Evolutionary conservation across 441 rosid species (phyloP).

Genomic region (Isatis lusitanica): DNA sequence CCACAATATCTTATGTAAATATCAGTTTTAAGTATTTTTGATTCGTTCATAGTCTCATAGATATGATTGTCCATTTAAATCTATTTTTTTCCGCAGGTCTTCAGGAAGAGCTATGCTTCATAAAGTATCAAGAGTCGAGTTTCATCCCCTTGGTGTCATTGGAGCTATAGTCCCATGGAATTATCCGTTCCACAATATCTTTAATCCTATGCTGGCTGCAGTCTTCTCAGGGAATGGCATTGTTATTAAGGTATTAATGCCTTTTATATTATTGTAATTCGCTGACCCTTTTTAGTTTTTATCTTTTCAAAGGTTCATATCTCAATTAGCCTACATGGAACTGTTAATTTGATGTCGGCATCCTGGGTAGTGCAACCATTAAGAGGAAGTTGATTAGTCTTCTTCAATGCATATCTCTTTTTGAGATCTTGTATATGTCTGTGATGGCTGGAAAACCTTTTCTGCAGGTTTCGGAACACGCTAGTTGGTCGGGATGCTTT

Average conservation of each 20-base stretch:
- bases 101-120: conserved; percentile 97
- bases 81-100: conserved; percentile 50
- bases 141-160: conserved; percentile 91
- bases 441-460: conserved; percentile 12
- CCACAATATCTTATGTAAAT: not conserved
- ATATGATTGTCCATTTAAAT: not conserved
- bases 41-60: not conserved
- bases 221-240: conserved; percentile 93
- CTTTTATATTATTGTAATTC: conserved; percentile 5
- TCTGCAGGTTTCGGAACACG: conserved; percentile 88
- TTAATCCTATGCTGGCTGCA: conserved; percentile 97
- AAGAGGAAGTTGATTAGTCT: conserved; percentile 1
- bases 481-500: conserved; percentile 98
- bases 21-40: not conserved
- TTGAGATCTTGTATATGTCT: conserved; percentile 11
- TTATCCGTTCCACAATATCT: conserved; percentile 96
- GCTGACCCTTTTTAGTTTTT: not conserved
- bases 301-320: conserved; percentile 16
- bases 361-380: not conserved
- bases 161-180: conserved; percentile 99
- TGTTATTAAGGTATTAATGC: conserved; percentile 72
- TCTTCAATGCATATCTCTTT: not conserved
- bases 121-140: conserved; percentile 88
- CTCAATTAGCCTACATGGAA: not conserved
- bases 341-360: conserved; percentile 10